Base-by-base conservation (phyloP, 2,329 filamentous ascomycete species). In the Nemania sp. region DNA sequence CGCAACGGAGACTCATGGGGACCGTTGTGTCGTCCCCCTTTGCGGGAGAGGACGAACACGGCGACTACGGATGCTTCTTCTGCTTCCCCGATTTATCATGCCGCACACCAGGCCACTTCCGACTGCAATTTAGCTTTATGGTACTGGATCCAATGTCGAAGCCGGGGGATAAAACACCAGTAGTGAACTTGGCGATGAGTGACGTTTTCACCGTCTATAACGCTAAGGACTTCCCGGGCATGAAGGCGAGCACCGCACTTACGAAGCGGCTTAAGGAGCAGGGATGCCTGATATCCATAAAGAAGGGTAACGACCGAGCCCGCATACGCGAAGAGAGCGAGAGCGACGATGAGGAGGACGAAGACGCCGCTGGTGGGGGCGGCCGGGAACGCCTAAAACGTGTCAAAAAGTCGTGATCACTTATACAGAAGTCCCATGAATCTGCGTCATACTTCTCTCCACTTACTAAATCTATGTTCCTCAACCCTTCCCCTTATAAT, bases 171-270 rank as follows among this genome's bases (percentile, higher is more conserved):
- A 75, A 72, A 47, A 80, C 77, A 12, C 80, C 79, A 19, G 76
- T 83, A 14, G 70, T 75, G n/a, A 77, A 76, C 7, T 74, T 75
- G 17, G 75, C 73, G 14, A 79, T 85, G 72, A 90, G 84, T 66
- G 83, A 89, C 14, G 75, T 85, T n/a, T 92, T 94, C 66, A 84
- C 82, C 11, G 89, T 92, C 6, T 92, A 88, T 70, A 91, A 87
- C 37, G 90, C 90, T 37, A 94, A 93, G 68, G 89, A 93, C 66
- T 94, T 94, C 56, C 88, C 89, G 0, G 90, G 90, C 5, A 94
- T 94, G 89, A 79, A 86, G 52, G 85, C 88, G 1, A 91, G 88
- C 68, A 91, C 88, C 22, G 77, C 80, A 15, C 73, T 94, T 31
- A 90, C 90, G 1, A 89, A 89, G 68, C 78, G 81, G 26, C 74